These are phyloP conservation scores for Maudiozyma humilis DNA, from an alignment of 1,139 yeast species.

Conservation along the genomic window DNA sequence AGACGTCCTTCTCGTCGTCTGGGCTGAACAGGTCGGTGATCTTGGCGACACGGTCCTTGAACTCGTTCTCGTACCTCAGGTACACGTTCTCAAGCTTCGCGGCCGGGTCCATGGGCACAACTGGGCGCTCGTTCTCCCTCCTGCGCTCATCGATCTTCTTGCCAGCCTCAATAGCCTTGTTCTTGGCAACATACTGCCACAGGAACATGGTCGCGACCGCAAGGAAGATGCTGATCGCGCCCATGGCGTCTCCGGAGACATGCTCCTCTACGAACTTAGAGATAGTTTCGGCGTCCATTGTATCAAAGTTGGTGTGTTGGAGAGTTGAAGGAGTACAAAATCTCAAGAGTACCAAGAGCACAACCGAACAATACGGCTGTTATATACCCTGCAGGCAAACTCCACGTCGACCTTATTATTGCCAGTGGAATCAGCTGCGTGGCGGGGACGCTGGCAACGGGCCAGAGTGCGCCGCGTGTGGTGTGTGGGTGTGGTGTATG, in stretches of 20 bases:
- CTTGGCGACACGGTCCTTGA: slow-evolving; percentile 18
- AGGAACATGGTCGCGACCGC: slow-evolving; percentile 5
- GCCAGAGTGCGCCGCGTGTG: too few species aligned
- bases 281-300: slow-evolving; percentile 3
- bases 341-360: too few species aligned
- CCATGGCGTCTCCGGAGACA: slow-evolving; percentile 3
- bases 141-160: slow-evolving; percentile 4
- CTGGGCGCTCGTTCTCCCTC: slow-evolving; percentile 8
- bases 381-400: too few species aligned
- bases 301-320: too few species aligned
- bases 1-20: slow-evolving; percentile 34
- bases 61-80: slow-evolving; percentile 24
- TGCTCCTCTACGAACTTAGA: neutral
- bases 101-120: slow-evolving; percentile 21
- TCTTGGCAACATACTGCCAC: slow-evolving; percentile 5
- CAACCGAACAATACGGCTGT: too few species aligned
- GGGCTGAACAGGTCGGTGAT: slow-evolving; percentile 20
- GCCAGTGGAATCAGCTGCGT: too few species aligned
- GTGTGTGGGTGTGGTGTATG: too few species aligned
- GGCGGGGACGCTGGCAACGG: too few species aligned
- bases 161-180: slow-evolving; percentile 2
- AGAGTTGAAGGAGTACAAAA: too few species aligned
- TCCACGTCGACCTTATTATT: too few species aligned
- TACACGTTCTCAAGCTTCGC: slow-evolving; percentile 23
- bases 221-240: slow-evolving; percentile 7